phyloP scores from a whole-genome alignment of 2,329 filamentous ascomycete species.

The Hawksworthiomyces lignivorus region DNA sequence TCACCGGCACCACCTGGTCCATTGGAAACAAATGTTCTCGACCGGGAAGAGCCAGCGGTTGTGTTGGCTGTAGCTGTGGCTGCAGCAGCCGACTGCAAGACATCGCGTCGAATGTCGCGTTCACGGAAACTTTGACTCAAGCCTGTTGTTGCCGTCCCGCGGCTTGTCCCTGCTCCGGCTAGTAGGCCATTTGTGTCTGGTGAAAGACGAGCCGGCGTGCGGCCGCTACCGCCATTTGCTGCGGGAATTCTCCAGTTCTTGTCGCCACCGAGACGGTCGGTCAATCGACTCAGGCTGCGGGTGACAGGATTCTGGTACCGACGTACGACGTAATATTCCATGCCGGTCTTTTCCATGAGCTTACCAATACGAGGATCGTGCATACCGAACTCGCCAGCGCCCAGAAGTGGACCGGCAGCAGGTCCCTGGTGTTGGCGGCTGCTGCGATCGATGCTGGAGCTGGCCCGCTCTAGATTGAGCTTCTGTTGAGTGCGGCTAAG shows the following conservation, averaged over 20 bases:
- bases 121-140: slow-evolving; percentile 33
- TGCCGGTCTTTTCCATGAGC: slow-evolving; percentile 60
- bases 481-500: slow-evolving; percentile 68
- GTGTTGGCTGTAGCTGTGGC: slow-evolving; percentile 6
- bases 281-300: slow-evolving; percentile 49
- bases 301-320: slow-evolving; percentile 64
- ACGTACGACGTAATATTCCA: slow-evolving; percentile 68
- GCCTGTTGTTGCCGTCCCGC: slow-evolving; percentile 14
- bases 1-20: no score
- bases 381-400: slow-evolving; percentile 48
- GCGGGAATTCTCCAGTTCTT: slow-evolving; percentile 42
- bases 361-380: slow-evolving; percentile 56
- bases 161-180: neutral
- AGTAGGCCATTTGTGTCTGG: slow-evolving; percentile 19
- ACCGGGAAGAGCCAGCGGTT: no score
- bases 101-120: slow-evolving; percentile 14
- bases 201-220: slow-evolving; percentile 2
- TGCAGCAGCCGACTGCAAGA: slow-evolving; percentile 6
- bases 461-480: slow-evolving; percentile 64
- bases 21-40: no score
- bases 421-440: slow-evolving; percentile 31
- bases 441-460: slow-evolving; percentile 61
- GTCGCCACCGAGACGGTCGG: slow-evolving; percentile 43
- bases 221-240: slow-evolving; percentile 21
- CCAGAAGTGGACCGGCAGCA: slow-evolving; percentile 36